Evolutionary conservation across 2,329 filamentous ascomycete species (phyloP), one percentile per base, ranked within the genome.

Genomic region (Pseudocercospora ulei): DNA sequence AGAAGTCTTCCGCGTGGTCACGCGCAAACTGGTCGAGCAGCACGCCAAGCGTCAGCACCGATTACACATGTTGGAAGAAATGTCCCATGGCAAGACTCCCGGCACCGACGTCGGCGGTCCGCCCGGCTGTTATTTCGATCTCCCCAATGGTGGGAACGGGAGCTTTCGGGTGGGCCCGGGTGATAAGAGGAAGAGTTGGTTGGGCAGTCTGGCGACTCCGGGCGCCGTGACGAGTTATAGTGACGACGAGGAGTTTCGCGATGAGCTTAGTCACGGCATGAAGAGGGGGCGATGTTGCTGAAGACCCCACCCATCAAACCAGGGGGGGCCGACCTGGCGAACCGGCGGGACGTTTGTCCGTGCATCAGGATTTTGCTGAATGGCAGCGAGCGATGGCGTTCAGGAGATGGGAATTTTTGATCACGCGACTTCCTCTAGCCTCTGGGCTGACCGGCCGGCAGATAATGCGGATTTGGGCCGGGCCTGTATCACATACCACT

Each of bases 1-100:
- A 53, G 90, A 96, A 63, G 86, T 98, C 0, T 96, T 96, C 55
- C 74, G 88, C 1, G 84, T 93, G 16, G 81, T 86, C 29, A 90
- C 87, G 5, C 70, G 92, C 54, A 93, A 93, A 64, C 64, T 80
- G 11, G 77, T 80, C 3, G 88, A 95, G 65, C 75, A 88, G 56
- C 66, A 70, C 43, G 68, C 79, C 27, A 68, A 69, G 40, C 69
- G 67, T 29, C 57, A 71, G 8, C 71, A 73, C 44, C 64, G 67
- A 8, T 70, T 72, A 36, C 58, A 66, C 11, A 47, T 64, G 33
- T 62, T 67, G 37, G 63, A 68, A 11, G 58, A 61, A 26, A 62
- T 59, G 24, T 46, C 42, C 7, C 41, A 43, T 4, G 63, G 64
- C 5, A 58, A 60, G 14, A 70, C 68, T 7, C 67, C 70, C 2